Evolutionary conservation across 1,284 basidiomycete genomes (phyloP).

Genomic region (Fomitopsis palustris): DNA sequence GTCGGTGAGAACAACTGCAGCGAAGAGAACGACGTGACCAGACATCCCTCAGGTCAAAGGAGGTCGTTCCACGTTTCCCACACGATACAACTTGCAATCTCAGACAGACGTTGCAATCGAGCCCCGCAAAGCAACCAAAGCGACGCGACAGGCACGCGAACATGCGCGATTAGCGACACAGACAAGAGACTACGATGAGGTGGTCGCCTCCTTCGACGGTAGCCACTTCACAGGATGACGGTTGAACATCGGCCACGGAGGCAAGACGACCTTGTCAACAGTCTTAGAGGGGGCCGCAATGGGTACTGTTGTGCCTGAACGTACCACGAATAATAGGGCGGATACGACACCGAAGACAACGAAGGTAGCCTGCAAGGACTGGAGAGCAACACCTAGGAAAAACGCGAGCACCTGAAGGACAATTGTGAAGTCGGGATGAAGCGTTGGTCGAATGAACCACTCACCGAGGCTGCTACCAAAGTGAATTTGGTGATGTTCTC

Average conservation of each 20-base stretch:
- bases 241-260: conserved; percentile 69
- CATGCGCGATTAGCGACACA: too few species aligned
- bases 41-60: too few species aligned
- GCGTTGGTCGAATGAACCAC: conserved; percentile 7
- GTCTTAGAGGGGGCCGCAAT: not conserved
- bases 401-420: conserved; percentile 55
- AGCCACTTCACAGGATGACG: conserved; percentile 64
- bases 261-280: conserved; percentile 49
- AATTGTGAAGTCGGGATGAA: not conserved
- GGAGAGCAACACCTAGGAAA: conserved; percentile 53
- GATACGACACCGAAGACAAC: conserved; percentile 45
- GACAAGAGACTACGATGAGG: conserved; percentile 6
- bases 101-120: too few species aligned
- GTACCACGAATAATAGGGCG: conserved; percentile 48
- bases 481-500: conserved; percentile 49
- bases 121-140: too few species aligned
- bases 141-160: not conserved
- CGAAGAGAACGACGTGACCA: too few species aligned
- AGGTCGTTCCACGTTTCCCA: too few species aligned
- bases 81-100: too few species aligned
- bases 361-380: conserved; percentile 61
- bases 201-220: conserved; percentile 29
- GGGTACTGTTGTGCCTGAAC: conserved; percentile 23
- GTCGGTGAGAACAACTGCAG: too few species aligned
- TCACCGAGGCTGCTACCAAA: conserved; percentile 31